phyloP scores from a whole-genome alignment of 176 grass and related monocot genomes.

The Pharus latifolius region DNA sequence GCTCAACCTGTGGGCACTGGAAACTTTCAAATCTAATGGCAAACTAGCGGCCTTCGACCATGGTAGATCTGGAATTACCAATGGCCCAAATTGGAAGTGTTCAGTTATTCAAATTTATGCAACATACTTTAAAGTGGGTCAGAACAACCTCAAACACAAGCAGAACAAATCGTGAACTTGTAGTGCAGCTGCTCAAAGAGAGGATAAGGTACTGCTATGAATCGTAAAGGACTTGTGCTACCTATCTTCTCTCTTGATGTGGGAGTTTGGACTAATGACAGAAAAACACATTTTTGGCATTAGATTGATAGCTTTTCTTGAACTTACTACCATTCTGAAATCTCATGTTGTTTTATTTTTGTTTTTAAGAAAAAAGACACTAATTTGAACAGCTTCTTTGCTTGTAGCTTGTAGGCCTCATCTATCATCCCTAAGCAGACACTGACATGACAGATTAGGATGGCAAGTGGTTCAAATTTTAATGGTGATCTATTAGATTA shows the following conservation, averaged over 20 bases:
- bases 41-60: not conserved
- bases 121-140: not conserved
- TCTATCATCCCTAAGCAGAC: no score
- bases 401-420: not conserved
- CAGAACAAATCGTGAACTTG: not conserved
- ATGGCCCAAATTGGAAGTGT: not conserved
- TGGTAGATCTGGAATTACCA: not conserved
- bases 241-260: constrained; percentile 1
- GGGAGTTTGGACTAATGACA: not conserved
- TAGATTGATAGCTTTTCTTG: not conserved
- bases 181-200: not conserved
- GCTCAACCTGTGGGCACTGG: not conserved
- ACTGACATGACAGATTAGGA: not conserved
- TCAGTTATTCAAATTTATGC: not conserved
- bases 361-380: no score
- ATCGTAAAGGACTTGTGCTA: not conserved
- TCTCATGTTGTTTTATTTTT: not conserved
- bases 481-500: not conserved
- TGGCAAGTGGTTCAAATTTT: not conserved
- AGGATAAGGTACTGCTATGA: not conserved
- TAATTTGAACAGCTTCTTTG: no score
- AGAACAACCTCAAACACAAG: not conserved
- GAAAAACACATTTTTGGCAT: not conserved
- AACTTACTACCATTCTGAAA: not conserved
- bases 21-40: not conserved